Evolutionary conservation across 495 filamentous ascomycete genomes (phyloP).

Genomic region (Pyronema domesticum): DNA sequence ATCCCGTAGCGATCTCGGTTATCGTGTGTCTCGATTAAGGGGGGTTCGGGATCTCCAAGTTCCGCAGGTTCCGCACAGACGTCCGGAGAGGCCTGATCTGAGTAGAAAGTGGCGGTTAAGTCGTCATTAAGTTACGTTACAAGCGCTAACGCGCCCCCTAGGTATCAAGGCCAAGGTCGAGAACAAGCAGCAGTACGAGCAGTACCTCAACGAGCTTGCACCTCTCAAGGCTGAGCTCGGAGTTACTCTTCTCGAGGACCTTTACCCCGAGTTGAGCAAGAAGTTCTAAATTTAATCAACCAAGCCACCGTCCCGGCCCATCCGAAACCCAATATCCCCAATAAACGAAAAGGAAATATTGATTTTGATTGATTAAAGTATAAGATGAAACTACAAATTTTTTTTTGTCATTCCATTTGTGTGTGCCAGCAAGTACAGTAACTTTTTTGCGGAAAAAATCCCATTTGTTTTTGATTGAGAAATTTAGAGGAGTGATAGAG

Average conservation of each 20-base stretch:
- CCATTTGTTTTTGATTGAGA: not conserved
- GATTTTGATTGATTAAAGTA: too few species aligned
- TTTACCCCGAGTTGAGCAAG: constrained; percentile 57
- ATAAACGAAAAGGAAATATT: too few species aligned
- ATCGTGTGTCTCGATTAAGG: too few species aligned
- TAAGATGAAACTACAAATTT: not conserved
- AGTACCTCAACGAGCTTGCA: constrained; percentile 90
- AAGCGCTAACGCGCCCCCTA: constrained; percentile 24
- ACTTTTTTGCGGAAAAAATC: not conserved
- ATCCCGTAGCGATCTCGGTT: too few species aligned
- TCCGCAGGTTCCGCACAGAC: too few species aligned
- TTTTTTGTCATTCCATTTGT: not conserved
- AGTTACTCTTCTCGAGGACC: constrained; percentile 75
- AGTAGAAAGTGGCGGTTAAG: too few species aligned
- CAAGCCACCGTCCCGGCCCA: not conserved
- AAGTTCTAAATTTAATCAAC: not conserved
- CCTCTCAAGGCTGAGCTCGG: constrained; percentile 84
- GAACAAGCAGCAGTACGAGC: constrained; percentile 90
- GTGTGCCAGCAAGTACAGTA: not conserved
- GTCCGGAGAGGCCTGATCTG: too few species aligned
- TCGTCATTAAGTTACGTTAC: too few species aligned
- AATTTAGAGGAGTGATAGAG: not conserved
- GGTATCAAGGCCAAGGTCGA: constrained; percentile 99
- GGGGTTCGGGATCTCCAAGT: too few species aligned
- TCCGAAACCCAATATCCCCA: not conserved